Evolutionary conservation across 176 grass and related monocot genomes (phyloP).

Genomic region (Ensete ventricosum): DNA sequence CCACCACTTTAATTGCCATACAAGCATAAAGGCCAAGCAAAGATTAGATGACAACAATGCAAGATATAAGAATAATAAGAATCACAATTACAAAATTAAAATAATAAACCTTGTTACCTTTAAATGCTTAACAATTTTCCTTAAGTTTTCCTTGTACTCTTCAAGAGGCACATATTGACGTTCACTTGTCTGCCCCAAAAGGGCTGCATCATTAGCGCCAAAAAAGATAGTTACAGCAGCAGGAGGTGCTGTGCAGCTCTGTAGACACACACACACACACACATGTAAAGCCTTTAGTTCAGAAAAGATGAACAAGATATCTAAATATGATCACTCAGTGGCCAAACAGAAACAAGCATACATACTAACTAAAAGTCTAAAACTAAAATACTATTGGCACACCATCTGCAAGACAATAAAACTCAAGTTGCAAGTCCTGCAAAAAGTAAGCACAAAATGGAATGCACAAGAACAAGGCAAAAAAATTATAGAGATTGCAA

Average conservation of each 20-base stretch:
- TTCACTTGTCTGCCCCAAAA: slow-evolving; percentile 43
- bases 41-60: not conserved
- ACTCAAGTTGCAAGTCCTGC: not conserved
- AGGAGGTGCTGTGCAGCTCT: slow-evolving; percentile 34
- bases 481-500: not conserved
- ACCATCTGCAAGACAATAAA: not conserved
- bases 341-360: no score
- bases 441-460: not conserved
- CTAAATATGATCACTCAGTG: no score
- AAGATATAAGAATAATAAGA: not conserved
- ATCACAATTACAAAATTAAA: not conserved
- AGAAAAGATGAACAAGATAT: not conserved
- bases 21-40: not conserved
- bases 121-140: slow-evolving; percentile 50
- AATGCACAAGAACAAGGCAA: not conserved
- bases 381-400: not conserved
- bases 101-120: slow-evolving; percentile 30
- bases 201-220: slow-evolving; percentile 71
- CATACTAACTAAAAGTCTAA: no score
- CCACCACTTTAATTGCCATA: not conserved
- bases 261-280: not conserved
- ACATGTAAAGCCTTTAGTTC: slow-evolving; percentile 2
- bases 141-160: slow-evolving; percentile 72
- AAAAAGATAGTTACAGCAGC: slow-evolving; percentile 65
- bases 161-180: slow-evolving; percentile 60